phyloP scores from a whole-genome alignment of 1,284 basidiomycete genomes.

The Cutaneotrichosporon sp. region DNA sequence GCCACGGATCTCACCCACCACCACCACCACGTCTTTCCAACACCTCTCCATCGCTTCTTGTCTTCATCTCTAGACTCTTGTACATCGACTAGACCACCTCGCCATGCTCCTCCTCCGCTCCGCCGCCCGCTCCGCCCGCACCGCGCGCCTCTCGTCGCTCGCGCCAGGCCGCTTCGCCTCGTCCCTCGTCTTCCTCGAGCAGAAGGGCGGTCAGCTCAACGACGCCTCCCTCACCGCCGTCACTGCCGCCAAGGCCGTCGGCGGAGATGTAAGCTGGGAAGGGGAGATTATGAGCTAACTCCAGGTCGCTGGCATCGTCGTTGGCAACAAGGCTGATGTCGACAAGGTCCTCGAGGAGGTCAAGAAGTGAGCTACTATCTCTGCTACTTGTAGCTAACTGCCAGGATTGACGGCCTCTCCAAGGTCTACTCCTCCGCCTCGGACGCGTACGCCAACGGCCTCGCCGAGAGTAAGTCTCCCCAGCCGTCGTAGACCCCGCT shows the following conservation, averaged over 20 bases:
- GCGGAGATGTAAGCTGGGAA: constrained; percentile 52
- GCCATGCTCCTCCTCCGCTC: constrained; percentile 23
- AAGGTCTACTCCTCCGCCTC: constrained; percentile 50
- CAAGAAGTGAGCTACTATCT: constrained; percentile 62
- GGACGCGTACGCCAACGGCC: constrained; percentile 45
- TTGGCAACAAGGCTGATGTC: constrained; percentile 70
- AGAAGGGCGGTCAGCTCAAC: constrained; percentile 74
- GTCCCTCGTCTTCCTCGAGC: constrained; percentile 81
- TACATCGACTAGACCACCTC: background rate
- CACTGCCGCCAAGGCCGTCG: constrained; percentile 75
- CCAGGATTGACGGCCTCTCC: constrained; percentile 47
- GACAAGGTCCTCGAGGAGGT: constrained; percentile 65
- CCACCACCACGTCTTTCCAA: background rate
- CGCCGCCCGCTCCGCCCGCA: constrained; percentile 16
- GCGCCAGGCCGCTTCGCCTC: constrained; percentile 41
- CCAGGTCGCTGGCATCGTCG: constrained; percentile 76
- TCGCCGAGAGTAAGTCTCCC: constrained; percentile 49
- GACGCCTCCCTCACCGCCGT: constrained; percentile 81
- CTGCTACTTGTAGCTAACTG: background rate
- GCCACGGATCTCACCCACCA: too few relatives aligned
- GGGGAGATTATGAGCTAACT: background rate
- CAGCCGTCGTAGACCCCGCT: background rate
- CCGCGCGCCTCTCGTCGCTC: constrained; percentile 12
- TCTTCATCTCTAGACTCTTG: background rate
- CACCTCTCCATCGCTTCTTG: background rate